Conservation (phyloP, 2,329 filamentous ascomycete species). For the Fusarium compactum region DNA sequence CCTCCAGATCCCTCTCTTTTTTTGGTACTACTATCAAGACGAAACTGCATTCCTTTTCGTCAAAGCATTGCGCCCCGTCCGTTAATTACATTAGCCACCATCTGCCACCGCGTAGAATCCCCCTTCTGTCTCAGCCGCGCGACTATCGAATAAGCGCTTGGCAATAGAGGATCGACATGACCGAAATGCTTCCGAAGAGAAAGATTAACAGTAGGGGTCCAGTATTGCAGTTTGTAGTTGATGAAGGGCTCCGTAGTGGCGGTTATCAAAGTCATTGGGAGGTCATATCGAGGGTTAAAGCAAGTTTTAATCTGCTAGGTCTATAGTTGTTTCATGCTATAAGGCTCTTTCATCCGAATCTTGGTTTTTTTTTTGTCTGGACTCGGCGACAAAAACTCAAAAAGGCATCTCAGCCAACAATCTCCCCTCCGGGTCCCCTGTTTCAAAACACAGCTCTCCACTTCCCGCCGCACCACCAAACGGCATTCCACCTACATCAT, state of each 20-base stretch:
- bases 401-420: constrained; percentile 23
- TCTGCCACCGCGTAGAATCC: constrained; percentile 13
- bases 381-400: background rate
- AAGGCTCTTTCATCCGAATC: background rate
- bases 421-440: constrained; percentile 13
- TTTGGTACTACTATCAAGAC: background rate
- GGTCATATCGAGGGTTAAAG: background rate
- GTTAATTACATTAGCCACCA: constrained; percentile 19
- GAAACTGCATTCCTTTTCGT: constrained; percentile 21
- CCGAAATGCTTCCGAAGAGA: background rate
- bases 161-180: background rate
- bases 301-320: background rate
- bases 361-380: background rate
- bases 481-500: constrained; percentile 5
- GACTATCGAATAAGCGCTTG: constrained; percentile 33
- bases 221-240: background rate
- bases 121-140: constrained; percentile 36
- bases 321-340: constrained; percentile 1
- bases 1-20: background rate
- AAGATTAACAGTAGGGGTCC: constrained; percentile 13
- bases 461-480: constrained; percentile 13
- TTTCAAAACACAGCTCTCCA: constrained; percentile 32
- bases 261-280: constrained; percentile 12
- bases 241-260: background rate
- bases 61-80: constrained; percentile 16